A percentile compares a stretch with the other conserved stretches of the same genome.
Evolutionary conservation across 1,284 basidiomycete genomes (phyloP).

Genomic region (Puccinia novopanici): DNA sequence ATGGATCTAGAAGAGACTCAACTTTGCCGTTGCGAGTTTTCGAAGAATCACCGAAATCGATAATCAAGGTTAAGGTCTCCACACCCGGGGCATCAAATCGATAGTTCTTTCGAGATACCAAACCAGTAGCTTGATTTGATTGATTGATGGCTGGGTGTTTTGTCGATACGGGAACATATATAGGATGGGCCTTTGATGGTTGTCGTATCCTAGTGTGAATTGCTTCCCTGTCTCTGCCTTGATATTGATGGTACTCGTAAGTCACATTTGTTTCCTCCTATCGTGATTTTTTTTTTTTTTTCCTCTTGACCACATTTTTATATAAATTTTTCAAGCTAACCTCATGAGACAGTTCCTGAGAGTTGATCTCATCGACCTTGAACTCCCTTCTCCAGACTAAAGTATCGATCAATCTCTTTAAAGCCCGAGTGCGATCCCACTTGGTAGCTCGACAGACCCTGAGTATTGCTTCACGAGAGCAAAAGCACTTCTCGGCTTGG

Average conservation of each 20-base stretch:
- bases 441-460: conserved; percentile 59
- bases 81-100: conserved; percentile 60
- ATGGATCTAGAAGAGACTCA: neutral
- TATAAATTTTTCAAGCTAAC: neutral
- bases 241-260: too few species aligned
- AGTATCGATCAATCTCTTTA: conserved; percentile 59
- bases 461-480: conserved; percentile 58
- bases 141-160: conserved; percentile 55
- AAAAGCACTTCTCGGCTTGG: conserved; percentile 59
- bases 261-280: too few species aligned
- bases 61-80: conserved; percentile 55
- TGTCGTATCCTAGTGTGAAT: conserved; percentile 59
- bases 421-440: conserved; percentile 59
- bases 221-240: conserved; percentile 61
- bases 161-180: conserved; percentile 61
- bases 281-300: too few species aligned
- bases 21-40: neutral
- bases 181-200: conserved; percentile 59
- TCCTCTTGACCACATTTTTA: too few species aligned
- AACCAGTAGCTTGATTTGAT: conserved; percentile 61
- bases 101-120: conserved; percentile 60
- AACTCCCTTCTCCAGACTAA: conserved; percentile 61
- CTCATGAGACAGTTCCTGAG: conserved; percentile 7
- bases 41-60: conserved; percentile 17
- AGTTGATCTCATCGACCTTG: conserved; percentile 58